Conservation (phyloP, 73 alveolate species). For the Halteria grandinella region DNA sequence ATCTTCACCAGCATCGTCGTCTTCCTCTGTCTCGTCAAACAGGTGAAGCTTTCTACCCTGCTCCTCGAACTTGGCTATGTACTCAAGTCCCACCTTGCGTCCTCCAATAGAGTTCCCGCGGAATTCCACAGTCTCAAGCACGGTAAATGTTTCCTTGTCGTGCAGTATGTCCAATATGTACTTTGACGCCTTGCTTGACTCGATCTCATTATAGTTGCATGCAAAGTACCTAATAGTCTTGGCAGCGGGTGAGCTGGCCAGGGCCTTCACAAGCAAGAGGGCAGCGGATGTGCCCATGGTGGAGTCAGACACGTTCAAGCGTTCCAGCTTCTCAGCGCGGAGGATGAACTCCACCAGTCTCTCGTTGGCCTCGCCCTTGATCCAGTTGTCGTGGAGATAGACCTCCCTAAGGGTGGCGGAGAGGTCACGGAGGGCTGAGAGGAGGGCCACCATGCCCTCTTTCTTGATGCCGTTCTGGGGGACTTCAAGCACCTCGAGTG, state of each 20-base stretch:
- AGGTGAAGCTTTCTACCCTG: slow-evolving; percentile 61
- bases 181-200: slow-evolving; percentile 58
- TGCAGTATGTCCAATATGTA: slow-evolving; percentile 65
- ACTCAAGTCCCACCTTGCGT: slow-evolving; percentile 49
- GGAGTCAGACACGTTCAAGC: slow-evolving; percentile 83
- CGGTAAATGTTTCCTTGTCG: slow-evolving; percentile 38
- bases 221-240: slow-evolving; percentile 66
- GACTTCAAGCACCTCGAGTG: slow-evolving; percentile 76
- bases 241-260: slow-evolving; percentile 44
- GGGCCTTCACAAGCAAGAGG: slow-evolving; percentile 65
- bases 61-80: slow-evolving; percentile 48
- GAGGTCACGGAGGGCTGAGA: slow-evolving; percentile 70
- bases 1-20: slow-evolving; percentile 78
- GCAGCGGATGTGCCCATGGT: slow-evolving; percentile 78
- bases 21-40: slow-evolving; percentile 68
- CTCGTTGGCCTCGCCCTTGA: slow-evolving; percentile 78
- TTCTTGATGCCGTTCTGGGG: slow-evolving; percentile 90
- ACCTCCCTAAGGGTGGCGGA: slow-evolving; percentile 64
- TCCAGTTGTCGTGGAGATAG: slow-evolving; percentile 83
- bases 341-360: slow-evolving; percentile 66
- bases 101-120: slow-evolving; percentile 76
- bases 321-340: slow-evolving; percentile 45
- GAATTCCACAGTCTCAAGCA: slow-evolving; percentile 67
- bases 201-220: slow-evolving; percentile 85
- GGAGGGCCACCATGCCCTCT: slow-evolving; percentile 84